Base-by-base conservation (phyloP, 768 basidiomycete genomes). In the Lyophyllum semitale region DNA sequence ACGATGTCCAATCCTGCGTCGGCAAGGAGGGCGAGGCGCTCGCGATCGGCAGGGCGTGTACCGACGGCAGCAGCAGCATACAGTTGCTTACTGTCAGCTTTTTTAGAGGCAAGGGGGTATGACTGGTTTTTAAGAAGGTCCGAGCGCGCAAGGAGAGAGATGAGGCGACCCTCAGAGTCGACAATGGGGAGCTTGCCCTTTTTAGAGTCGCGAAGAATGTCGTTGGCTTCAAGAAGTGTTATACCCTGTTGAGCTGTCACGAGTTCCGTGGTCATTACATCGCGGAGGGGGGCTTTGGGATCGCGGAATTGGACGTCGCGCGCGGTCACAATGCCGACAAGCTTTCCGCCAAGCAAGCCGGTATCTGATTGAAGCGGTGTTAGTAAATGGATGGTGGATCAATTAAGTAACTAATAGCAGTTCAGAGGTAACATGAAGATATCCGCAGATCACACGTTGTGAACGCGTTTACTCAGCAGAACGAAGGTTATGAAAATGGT, bases 41-140 rank as follows among this genome's bases (percentile, higher is more conserved):
- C 92, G 35, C 84, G 80, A 74, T 99, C 97, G 1, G 84, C 84
- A 0, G 87, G 89, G 20, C 96, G 91, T 0, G 96, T 99, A 50
- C 97, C 96, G 57, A 98, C 82, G 7, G 97, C 91, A 3, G 97
- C 96, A 8, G 96, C 97, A 45, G 95, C 93, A 67, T 95, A 94
- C 3, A 99, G 85, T 75, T 98, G 96, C 72, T 98, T 99, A 68
- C 80, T 93, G 58, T 86, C 78, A 1, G 92, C 91, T 60, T 89
- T 83, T 76, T 98, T 98, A 63, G 89, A 91, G 1, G 97, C 94
- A 54, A 97, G 84, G 1, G 97, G 97, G 72, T 89, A 99, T 54
- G 91, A 94, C 69, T 97, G 93, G 74, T 96, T 97, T 74, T 99
- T 98, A 68, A 98, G 84, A 45, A 99, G 80, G 72, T 99, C 96